These are phyloP conservation scores for Selaginella moellendorffii DNA, from an alignment of 75 land plant genomes.

Conservation along the genomic window DNA sequence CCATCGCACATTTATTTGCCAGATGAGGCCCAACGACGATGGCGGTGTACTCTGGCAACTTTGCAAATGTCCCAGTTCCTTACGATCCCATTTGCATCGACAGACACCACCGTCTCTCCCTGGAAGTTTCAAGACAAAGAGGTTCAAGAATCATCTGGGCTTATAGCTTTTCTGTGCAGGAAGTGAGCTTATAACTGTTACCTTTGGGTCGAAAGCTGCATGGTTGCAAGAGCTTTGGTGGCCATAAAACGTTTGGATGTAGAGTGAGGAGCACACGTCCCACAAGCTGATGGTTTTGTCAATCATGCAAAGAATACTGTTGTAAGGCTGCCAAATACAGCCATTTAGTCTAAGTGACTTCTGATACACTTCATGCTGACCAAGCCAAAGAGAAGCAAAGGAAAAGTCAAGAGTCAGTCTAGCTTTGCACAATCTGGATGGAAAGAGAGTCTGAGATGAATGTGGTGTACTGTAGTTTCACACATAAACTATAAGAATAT, in stretches of 20 bases:
- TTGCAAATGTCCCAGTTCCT: slow-evolving; percentile 29
- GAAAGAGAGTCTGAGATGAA: slow-evolving; percentile 15
- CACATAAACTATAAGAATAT: no score
- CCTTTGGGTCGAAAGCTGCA: slow-evolving; percentile 26
- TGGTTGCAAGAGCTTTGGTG: slow-evolving; percentile 31
- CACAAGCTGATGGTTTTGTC: slow-evolving; percentile 31
- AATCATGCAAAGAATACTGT: slow-evolving; percentile 22
- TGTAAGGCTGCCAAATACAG: slow-evolving; percentile 21
- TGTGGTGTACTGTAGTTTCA: no score
- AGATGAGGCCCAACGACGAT: slow-evolving; percentile 26
- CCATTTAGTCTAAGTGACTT: slow-evolving; percentile 28
- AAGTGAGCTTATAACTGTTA: no score
- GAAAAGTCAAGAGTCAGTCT: neutral
- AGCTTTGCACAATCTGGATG: neutral
- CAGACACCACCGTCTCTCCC: slow-evolving; percentile 25
- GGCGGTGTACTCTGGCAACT: slow-evolving; percentile 19
- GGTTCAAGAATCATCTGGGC: no score
- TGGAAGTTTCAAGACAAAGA: neutral
- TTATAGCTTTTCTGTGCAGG: no score
- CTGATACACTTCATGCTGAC: slow-evolving; percentile 29
- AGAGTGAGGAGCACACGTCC: slow-evolving; percentile 26
- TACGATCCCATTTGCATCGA: slow-evolving; percentile 27
- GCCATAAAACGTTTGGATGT: slow-evolving; percentile 31
- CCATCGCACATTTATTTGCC: slow-evolving; percentile 25
- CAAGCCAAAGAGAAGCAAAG: neutral